Base-by-base conservation (phyloP, 2,329 filamentous ascomycete genomes). In the Aspergillus cejpii region DNA sequence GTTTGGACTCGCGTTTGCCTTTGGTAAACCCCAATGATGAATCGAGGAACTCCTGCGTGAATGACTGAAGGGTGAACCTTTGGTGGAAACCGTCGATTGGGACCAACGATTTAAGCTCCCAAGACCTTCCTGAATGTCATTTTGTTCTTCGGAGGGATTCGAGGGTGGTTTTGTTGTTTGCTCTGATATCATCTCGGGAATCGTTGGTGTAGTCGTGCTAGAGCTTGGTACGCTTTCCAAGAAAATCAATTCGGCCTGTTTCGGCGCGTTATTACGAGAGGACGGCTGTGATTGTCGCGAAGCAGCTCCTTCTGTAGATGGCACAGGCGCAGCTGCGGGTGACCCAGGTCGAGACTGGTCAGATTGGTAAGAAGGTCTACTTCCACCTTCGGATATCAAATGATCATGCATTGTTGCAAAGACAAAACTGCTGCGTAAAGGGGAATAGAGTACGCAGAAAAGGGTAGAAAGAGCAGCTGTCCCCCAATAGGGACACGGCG, bases 41-140 rank as follows among this genome's bases (percentile, higher is more conserved):
- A 23, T 55, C 46, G 17, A 57, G 46, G 57, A 57, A 31, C 43
- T 55, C 33, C 53, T 54, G 27, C 53, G 56, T 17, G 48, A 51
- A 48, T 64, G 56, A 29, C 48, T 48, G 6, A 41, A 51, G 2
- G 59, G 57, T 7, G 58, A 58, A 34, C 51, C 50, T 37, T 65
- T 68, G 60, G 73, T 77, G 37, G 74, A 76, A 23, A 69, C 62
- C 19, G 76, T 79, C 14, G 74, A 78, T 51, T 79, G 76, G 27
- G 77, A 79, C 76, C 76, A 79, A 51, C 77, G 74, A 56, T 79
- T 76, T 42, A 78, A 63, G 47, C 73, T 76, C 29, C 67, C 69
- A 40, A 74, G 53, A 23, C 71, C 73, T 54, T 75, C 73, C 44
- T 63, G 59, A 39, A 72, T 63, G 36, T 57, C 53, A 21, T 53